Evolutionary conservation across 148 eudicot genomes (phyloP).

Genomic region (Simmondsia chinensis): DNA sequence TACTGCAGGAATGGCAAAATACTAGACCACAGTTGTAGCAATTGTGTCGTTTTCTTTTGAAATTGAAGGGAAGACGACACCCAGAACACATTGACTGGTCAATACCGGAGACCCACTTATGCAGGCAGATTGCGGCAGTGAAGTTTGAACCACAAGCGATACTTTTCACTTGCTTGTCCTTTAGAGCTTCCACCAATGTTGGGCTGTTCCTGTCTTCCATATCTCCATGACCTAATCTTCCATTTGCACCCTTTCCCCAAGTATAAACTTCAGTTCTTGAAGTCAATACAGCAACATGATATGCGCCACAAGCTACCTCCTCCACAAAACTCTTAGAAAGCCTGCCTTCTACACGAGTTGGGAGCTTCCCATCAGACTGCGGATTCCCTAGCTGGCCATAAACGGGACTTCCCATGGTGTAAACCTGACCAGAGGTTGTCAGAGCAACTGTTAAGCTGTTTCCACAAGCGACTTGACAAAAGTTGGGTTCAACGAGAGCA

Average conservation of each 20-base stretch:
- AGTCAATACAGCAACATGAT: slow-evolving; percentile 84
- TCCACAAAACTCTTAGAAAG: slow-evolving; percentile 73
- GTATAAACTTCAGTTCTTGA: slow-evolving; percentile 94
- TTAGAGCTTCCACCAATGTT: slow-evolving; percentile 74
- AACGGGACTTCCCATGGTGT: slow-evolving; percentile 92
- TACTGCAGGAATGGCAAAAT: slow-evolving; percentile 94
- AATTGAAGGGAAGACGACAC: slow-evolving; percentile 84
- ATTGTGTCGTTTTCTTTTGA: slow-evolving; percentile 96
- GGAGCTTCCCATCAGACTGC: slow-evolving; percentile 79
- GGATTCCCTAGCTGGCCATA: slow-evolving; percentile 92
- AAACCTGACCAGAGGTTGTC: slow-evolving; percentile 88
- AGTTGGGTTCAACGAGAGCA: slow-evolving; percentile 87
- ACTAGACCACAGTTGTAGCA: slow-evolving; percentile 95
- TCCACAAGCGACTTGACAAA: slow-evolving; percentile 93
- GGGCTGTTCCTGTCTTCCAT: slow-evolving; percentile 72
- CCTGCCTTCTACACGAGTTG: slow-evolving; percentile 77
- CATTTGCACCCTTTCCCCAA: slow-evolving; percentile 98
- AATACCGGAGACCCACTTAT: slow-evolving; percentile 98
- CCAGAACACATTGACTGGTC: slow-evolving; percentile 99
- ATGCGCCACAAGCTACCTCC: slow-evolving; percentile 95
- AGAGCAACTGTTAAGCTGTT: slow-evolving; percentile 92
- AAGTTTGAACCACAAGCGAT: slow-evolving; percentile 91
- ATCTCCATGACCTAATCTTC: slow-evolving; percentile 94
- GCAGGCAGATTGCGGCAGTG: slow-evolving; percentile 93
- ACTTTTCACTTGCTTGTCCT: slow-evolving; percentile 93